Conservation (phyloP, 164 flowering plant species). For the Kingdonia uniflora region DNA sequence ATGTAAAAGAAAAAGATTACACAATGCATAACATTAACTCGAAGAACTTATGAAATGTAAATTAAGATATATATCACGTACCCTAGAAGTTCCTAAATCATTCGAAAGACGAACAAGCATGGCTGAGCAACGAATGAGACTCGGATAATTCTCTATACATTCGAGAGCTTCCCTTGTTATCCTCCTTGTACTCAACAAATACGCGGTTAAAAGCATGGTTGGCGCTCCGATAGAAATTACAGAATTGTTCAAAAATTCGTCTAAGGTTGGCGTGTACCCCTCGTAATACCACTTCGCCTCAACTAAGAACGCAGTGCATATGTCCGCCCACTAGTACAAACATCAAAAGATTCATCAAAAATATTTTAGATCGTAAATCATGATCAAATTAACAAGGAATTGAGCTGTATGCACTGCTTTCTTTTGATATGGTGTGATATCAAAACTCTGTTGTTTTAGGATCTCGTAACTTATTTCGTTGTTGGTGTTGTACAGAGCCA, state of each 20-base stretch:
- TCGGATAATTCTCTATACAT: conserved; percentile 1
- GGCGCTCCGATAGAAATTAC: conserved; percentile 23
- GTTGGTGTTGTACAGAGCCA: conserved; percentile 27
- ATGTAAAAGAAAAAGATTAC: background rate
- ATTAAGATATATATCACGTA: background rate
- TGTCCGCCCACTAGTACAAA: conserved; percentile 31
- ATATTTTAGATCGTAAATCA: background rate
- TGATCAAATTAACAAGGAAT: no score
- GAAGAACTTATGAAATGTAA: background rate
- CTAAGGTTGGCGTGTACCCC: no score
- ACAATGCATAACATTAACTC: background rate
- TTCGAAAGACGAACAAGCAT: background rate
- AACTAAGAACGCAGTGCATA: conserved; percentile 25
- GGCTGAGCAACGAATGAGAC: background rate
- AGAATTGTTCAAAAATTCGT: conserved; percentile 33
- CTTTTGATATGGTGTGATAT: conserved; percentile 12
- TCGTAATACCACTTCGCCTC: no score
- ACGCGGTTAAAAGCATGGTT: conserved; percentile 15
- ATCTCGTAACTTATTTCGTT: conserved; percentile 29
- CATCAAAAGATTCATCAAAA: background rate
- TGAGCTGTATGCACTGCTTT: conserved; percentile 15
- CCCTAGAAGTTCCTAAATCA: background rate
- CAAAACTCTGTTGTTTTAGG: conserved; percentile 18
- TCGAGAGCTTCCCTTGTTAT: conserved; percentile 2
- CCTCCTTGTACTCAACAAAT: conserved; percentile 13